Conservation (phyloP, 345 rosid species). For the Triadica sebifera region DNA sequence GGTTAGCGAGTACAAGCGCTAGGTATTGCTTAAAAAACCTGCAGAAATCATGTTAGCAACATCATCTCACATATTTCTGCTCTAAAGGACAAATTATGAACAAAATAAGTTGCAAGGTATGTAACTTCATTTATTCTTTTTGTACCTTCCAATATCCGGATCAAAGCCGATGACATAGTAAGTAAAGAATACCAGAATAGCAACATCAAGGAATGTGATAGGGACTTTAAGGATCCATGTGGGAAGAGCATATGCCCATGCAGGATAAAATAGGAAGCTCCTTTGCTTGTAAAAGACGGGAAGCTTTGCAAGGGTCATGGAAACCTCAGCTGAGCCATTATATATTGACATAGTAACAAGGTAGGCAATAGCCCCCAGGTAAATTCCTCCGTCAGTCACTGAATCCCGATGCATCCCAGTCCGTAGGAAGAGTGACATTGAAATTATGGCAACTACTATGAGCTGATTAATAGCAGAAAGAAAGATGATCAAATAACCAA, state of each 20-base stretch:
- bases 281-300: too few relatives aligned
- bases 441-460: neutral
- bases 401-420: conserved; percentile 15
- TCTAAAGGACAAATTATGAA: neutral
- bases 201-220: conserved; percentile 7
- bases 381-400: conserved; percentile 1
- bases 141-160: neutral
- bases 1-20: conserved; percentile 44
- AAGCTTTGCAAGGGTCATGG: too few relatives aligned
- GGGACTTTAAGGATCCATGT: neutral
- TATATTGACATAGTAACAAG: neutral
- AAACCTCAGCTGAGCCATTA: conserved; percentile 4
- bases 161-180: neutral
- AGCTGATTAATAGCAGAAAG: neutral
- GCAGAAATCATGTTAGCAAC: neutral
- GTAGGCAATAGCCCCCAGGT: conserved; percentile 5
- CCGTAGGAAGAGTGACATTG: neutral
- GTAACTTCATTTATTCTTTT: too few relatives aligned
- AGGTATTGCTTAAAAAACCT: conserved; percentile 67
- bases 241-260: neutral
- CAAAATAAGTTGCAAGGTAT: neutral
- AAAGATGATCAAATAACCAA: neutral
- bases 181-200: neutral
- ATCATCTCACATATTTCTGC: neutral
- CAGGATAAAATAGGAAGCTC: conserved; percentile 48